A percentile compares a stretch with the other conserved stretches of the same genome.
Conservation (phyloP, 371 early-diverging fungal species). For the Mortierella sp. region DNA sequence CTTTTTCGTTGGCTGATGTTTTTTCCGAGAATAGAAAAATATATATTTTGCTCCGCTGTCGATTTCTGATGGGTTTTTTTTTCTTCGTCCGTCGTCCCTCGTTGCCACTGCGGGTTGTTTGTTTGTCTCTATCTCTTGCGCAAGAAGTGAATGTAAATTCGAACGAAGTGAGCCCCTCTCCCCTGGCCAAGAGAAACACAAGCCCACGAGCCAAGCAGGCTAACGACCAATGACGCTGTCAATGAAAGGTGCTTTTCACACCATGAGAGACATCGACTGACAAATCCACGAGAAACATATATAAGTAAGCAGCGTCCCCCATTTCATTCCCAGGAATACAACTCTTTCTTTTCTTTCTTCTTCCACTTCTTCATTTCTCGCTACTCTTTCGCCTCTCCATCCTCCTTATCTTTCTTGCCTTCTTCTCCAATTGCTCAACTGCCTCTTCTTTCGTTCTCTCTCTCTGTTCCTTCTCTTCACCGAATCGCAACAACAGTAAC, state of each 20-base stretch:
- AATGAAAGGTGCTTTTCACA: too few species aligned
- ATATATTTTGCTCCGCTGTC: background rate
- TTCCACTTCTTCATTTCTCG: background rate
- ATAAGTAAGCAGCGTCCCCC: background rate
- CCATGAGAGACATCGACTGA: background rate
- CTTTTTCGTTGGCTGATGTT: background rate
- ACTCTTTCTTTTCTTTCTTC: background rate
- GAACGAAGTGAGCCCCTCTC: background rate
- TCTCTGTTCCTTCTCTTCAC: background rate
- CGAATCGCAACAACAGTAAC: background rate
- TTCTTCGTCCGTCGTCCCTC: background rate
- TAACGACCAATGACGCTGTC: background rate
- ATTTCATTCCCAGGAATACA: background rate
- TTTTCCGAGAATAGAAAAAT: conserved; percentile 12
- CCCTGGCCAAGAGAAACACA: background rate
- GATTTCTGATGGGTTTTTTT: background rate
- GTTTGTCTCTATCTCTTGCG: background rate
- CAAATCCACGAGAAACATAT: conserved; percentile 8
- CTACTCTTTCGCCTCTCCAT: background rate
- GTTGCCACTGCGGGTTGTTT: background rate
- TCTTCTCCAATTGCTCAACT: background rate
- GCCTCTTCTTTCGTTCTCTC: background rate
- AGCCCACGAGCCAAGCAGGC: background rate
- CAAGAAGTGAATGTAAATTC: background rate
- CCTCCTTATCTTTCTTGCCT: background rate